Evolutionary conservation across 1,284 basidiomycete genomes (phyloP), one percentile per base, ranked within the genome.

Genomic region (Agroathelia rolfsii): DNA sequence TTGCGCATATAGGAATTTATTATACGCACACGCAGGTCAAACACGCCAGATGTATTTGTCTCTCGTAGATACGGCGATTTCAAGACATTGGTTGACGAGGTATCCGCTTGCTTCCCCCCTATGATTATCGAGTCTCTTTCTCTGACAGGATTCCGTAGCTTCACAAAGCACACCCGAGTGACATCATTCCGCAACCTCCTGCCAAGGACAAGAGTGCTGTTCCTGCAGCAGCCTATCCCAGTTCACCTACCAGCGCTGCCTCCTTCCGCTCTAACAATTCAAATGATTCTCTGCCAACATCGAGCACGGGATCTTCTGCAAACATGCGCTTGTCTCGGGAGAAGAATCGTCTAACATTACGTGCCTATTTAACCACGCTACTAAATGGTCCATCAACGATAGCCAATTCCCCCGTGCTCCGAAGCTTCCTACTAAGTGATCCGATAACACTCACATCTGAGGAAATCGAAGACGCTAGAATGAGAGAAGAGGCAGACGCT

Each of bases 51-150:
- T 44, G 70, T 89, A 3, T 92, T 76, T 51, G 94, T 97, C 3
- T 87, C 89, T 1, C 72, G 95, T 38, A 69, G 95, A 41, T 94
- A 98, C 51, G 93, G 94, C 9, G 94, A 98, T 52, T 97, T 98
- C 56, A 80, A 68, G 47, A 82, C 88, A 3, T 67, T 96, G 12
- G 77, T 81, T 1, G 72, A 80, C 34, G 87, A 93, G 63, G 88
- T 85, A 42, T 26, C 72, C 58, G 13, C 17, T 13, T 31, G 35
- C 35, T 22, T 35, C 12, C 36, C 11, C 3, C n/a, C 24, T 38
- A n/a, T n/a, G n/a, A n/a, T n/a, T n/a, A n/a, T n/a, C n/a, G n/a
- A n/a, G 17, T 27, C 25, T 20, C 17, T 23, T 27, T 19, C 35
- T 23, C 22, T 16, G 27, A 13, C 48, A 42, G 46, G 25, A 34